Evolutionary conservation across 2,329 filamentous ascomycete genomes (phyloP).

Genomic region (Thielaviopsis ethacetica): DNA sequence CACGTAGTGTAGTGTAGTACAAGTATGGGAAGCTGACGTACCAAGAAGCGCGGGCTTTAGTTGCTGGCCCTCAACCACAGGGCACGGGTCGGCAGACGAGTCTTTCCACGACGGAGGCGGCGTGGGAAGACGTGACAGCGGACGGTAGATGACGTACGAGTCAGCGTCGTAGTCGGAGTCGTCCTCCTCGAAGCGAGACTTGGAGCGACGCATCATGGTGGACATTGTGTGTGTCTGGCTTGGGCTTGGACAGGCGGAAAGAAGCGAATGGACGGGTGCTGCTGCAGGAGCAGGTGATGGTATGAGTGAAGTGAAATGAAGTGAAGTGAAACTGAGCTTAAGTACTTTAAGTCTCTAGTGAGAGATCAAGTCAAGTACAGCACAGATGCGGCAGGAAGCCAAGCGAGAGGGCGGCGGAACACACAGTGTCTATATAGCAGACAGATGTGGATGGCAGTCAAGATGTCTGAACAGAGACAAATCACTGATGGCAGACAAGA

Average conservation of each 20-base stretch:
- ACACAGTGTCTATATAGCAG: not conserved
- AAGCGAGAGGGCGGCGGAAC: not conserved
- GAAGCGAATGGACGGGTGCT: not conserved
- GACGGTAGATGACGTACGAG: slow-evolving; percentile 47
- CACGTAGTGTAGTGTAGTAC: too few species aligned
- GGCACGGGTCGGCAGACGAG: slow-evolving; percentile 21
- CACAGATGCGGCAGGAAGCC: not conserved
- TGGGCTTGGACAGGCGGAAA: not conserved
- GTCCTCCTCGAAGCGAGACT: slow-evolving; percentile 12
- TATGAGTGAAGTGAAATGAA: not conserved
- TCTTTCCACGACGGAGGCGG: slow-evolving; percentile 40
- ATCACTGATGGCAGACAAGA: not conserved
- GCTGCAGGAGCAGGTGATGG: not conserved
- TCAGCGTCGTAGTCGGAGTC: slow-evolving; percentile 28
- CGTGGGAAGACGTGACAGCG: slow-evolving; percentile 51
- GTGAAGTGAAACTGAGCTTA: not conserved
- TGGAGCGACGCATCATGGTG: slow-evolving; percentile 13
- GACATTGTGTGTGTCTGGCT: not conserved
- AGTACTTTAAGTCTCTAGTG: too few species aligned
- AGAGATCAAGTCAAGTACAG: not conserved
- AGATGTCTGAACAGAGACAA: not conserved
- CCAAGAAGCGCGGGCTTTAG: slow-evolving; percentile 24
- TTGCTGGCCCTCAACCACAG: slow-evolving; percentile 26
- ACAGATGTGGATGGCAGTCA: not conserved
- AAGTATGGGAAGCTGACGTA: slow-evolving; percentile 14